Base-by-base conservation (phyloP, 148 eudicot genomes). In the Cornus kousa region DNA sequence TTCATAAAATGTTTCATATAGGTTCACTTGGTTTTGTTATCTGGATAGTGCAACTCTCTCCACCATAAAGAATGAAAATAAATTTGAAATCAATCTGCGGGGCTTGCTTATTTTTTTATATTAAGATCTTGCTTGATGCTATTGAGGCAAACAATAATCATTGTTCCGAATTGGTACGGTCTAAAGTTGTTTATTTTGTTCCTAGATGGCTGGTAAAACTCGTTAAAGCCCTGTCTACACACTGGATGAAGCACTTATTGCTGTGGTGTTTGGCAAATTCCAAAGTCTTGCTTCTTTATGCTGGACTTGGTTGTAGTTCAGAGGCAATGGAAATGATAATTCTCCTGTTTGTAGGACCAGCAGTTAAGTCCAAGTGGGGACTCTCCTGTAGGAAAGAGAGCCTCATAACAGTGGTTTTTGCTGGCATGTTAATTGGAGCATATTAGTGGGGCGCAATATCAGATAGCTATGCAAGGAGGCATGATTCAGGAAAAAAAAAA, bases 391-490 rank as follows among this genome's bases (percentile, higher is more conserved):
- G 60, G 39, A 75, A 87, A 78, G 85, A 87, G 81, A 82, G 86
- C 74, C 24, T 87, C 17, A 74, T 87, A 39, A 71, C 86, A 5
- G 80, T 84, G 0, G 82, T 85, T 16, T 87, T 87, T 70, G 80
- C 66, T 77, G 89, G 89, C 50, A 82, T 84, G 87, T 74, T 85
- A 22, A 9, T 85, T 72, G 87, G 89, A 74, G 87, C 89, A n/a
- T 87, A 82, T 67, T 31, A 67, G 9, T 87, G 85, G 85, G 89
- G 89, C 37, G 33, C 67, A 64, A 46, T 84, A 48, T 84, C 89
- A 43, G 89, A 87, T 78, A n/a, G n/a, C n/a, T n/a, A n/a, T n/a
- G n/a, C n/a, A n/a, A n/a, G n/a, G n/a, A n/a, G n/a, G n/a, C n/a
- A n/a, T n/a, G n/a, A n/a, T n/a, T n/a, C n/a, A n/a, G n/a, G n/a